Base-by-base conservation (phyloP, 164 flowering plant species). In the Nelumbo lutea region DNA sequence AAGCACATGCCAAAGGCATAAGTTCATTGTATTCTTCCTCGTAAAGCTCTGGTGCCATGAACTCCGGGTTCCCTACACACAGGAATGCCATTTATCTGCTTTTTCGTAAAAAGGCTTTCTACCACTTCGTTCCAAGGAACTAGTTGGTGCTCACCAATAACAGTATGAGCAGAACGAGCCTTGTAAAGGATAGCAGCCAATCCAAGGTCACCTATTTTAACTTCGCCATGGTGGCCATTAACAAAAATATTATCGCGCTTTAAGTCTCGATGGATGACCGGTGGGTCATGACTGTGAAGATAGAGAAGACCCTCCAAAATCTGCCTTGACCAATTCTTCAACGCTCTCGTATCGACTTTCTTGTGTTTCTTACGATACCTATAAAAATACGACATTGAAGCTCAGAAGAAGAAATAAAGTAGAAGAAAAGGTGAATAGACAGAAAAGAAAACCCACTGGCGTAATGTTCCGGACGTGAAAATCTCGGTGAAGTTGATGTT, bases 31-130 rank as follows among this genome's bases (percentile, higher is more conserved):
- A 95, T 67, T 95, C 96, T 79, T 92, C 98, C 78, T 90, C 96
- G 70, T 95, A 95, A 71, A 95, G 88, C 78, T 95, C 98, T 42
- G 98, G 98, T 50, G 98, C 98, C 98, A 95, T 95, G 82, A 92
- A 95, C 79, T 95, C 97, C 0, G 97, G 96, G 43, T 96, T 93
- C 72, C 98, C 98, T 93, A 62, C 64, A 66, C 45, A 64, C 1
- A 64, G 48, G 53, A 10, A 71, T 7, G 11, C 47, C 46, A 41
- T 9, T 53, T 27, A 27, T 27, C 27, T 27, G 27, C 27, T 27
- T 27, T 27, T 27, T 27, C 27, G 8, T 38, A 47, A n/a, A 11
- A 43, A 72, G 10, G 57, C 46, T 13, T 38, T 44, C 13, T 43
- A 27, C 66, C 69, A 73, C 8, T 47, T 38, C 13, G 40, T 62